Base-by-base conservation (phyloP, 2,329 filamentous ascomycete genomes). In the Rugonectria rugulosa region DNA sequence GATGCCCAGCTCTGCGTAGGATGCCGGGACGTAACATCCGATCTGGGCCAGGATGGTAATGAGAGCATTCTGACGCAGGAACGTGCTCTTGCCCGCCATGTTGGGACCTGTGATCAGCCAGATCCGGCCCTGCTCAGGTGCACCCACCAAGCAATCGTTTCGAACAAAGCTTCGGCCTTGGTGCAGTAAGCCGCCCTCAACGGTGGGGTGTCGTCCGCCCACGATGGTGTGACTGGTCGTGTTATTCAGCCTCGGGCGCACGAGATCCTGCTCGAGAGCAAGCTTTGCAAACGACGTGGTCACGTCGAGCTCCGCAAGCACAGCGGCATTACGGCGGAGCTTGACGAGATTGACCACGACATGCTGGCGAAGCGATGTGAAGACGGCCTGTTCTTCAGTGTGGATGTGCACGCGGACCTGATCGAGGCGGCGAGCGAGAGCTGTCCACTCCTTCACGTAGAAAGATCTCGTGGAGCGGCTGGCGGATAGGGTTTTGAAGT, bases 21-120 rank as follows among this genome's bases (percentile, higher is more conserved):
- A 84, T 1, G 95, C 95, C 0, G 95, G 95, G 1, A 99, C 94
- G 72, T 93, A 98, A 59, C 89, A 93, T 10, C 95, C 95, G 3
- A 92, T 88, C 75, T 99, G 95, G 2, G 95, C 94, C 12, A 99
- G 83, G 59, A 99, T 91, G 1, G 91, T 92, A 64, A 98, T 96
- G 46, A 99, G 82, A 3, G 95, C 95, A 73, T 97, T 98, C 68
- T 99, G 96, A 1, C 95, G 89, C 5, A 99, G 81, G 69, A 97
- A 99, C 0, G 95, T 99, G 71, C 89, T 94, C 76, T 99, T 99
- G 42, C 95, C 95, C 1, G 89, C 95, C 95, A 99, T 99, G 75
- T 99, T 99, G n/a, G 95, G 95, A 0, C 95, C 79, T 64, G 90
- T 83, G 83, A 94, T 78, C 72, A 85, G 67, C 88, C 88, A 78